These are phyloP conservation scores for Pythium volutum DNA, from an alignment of 352 stramenopile species.

Conservation along the genomic window DNA sequence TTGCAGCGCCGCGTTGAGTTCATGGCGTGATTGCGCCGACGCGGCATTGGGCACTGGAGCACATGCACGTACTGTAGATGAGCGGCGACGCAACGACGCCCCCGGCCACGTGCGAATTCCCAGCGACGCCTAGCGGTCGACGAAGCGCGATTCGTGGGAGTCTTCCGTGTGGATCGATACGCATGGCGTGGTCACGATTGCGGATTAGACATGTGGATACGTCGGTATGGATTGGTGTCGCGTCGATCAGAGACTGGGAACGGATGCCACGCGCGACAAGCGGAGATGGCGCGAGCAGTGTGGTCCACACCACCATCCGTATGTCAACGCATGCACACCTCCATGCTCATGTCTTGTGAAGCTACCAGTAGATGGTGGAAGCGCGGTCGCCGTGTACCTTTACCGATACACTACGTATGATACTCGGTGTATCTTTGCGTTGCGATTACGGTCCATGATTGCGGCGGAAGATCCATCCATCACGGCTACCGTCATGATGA, in stretches of 20 bases:
- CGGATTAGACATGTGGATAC: background rate
- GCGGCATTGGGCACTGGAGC: background rate
- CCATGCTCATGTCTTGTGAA: too few species aligned
- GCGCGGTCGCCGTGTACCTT: too few species aligned
- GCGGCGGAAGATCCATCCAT: too few species aligned
- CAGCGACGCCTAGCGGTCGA: conserved; percentile 1
- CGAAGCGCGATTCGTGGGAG: conserved; percentile 30
- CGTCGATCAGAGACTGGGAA: background rate
- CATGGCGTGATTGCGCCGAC: background rate
- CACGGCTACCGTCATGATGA: too few species aligned
- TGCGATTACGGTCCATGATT: conserved; percentile 5
- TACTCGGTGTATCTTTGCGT: too few species aligned
- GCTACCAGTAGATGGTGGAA: too few species aligned
- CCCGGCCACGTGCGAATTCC: background rate
- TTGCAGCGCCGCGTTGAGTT: conserved; percentile 17
- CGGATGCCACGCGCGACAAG: background rate
- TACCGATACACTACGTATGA: too few species aligned
- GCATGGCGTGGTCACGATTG: conserved; percentile 10
- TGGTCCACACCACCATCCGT: conserved; percentile 9
- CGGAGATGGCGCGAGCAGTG: background rate
- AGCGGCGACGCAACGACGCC: conserved; percentile 22
- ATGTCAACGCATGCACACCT: background rate
- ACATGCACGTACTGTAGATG: conserved; percentile 28
- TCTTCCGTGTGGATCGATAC: conserved; percentile 32
- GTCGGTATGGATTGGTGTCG: background rate